Evolutionary conservation across 805 yeast genomes (phyloP).

Genomic region (Starmerella roubikii): DNA sequence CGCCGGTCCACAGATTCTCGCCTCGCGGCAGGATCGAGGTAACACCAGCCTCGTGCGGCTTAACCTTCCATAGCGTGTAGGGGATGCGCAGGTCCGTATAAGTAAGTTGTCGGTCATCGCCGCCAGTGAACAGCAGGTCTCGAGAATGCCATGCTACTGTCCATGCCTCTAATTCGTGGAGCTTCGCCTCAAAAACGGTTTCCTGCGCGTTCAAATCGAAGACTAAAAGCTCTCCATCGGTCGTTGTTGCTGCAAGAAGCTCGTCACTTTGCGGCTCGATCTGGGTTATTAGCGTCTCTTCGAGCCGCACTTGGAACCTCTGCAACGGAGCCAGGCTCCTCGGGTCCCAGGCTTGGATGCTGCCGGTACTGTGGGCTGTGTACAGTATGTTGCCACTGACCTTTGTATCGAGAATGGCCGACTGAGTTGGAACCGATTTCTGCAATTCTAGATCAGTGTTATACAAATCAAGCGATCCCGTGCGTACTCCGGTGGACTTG

Average conservation of each 20-base stretch:
- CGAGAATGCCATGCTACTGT: conserved; percentile 44
- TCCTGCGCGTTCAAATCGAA: conserved; percentile 21
- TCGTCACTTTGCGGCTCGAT: conserved; percentile 19
- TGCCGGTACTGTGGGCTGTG: conserved; percentile 73
- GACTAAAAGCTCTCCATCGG: conserved; percentile 48
- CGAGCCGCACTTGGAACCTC: conserved; percentile 35
- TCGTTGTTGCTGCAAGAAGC: conserved; percentile 43
- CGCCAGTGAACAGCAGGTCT: conserved; percentile 59
- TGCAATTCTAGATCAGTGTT: conserved; percentile 14
- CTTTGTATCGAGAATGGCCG: conserved; percentile 64
- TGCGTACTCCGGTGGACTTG: conserved; percentile 40
- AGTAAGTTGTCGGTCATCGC: conserved; percentile 68
- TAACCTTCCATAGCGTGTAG: conserved; percentile 22
- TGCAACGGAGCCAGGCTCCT: conserved; percentile 20
- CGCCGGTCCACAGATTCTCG: conserved; percentile 58
- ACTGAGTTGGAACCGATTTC: conserved; percentile 19
- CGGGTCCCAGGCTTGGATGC: conserved; percentile 46
- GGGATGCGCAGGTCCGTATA: conserved; percentile 53
- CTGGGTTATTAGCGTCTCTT: conserved; percentile 50
- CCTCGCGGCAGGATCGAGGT: conserved; percentile 48
- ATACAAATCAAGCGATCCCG: conserved; percentile 47
- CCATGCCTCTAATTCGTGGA: conserved; percentile 80
- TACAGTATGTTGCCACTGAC: conserved; percentile 30
- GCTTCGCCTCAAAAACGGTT: conserved; percentile 17
- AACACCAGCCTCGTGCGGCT: conserved; percentile 83